phyloP scores from a whole-genome alignment of 164 flowering plant species.

The Macadamia tetraphylla region DNA sequence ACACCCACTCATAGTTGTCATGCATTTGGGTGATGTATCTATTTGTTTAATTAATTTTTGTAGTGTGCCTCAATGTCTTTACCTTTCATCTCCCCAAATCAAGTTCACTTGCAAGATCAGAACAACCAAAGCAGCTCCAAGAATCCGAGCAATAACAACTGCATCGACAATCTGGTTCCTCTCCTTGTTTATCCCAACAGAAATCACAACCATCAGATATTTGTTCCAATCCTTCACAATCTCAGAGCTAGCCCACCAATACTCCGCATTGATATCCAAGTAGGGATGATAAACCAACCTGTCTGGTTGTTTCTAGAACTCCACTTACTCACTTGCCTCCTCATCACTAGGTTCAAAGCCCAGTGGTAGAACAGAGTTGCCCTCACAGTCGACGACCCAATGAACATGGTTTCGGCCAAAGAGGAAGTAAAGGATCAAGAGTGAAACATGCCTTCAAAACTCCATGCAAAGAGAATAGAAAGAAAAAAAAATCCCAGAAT shows the following conservation, averaged over 20 bases:
- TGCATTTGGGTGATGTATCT: no score
- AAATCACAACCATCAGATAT: slow-evolving; percentile 83
- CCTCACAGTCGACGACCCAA: slow-evolving; percentile 16
- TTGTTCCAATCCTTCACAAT: slow-evolving; percentile 49
- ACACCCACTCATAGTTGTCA: no score
- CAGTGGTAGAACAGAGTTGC: slow-evolving; percentile 5
- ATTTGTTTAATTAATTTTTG: no score
- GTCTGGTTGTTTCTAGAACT: slow-evolving; percentile 87
- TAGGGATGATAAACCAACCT: slow-evolving; percentile 77
- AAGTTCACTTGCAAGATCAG: slow-evolving; percentile 92
- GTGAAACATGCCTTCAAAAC: slow-evolving; percentile 38
- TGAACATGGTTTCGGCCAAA: slow-evolving; percentile 43
- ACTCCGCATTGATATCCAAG: slow-evolving; percentile 56
- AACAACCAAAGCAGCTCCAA: slow-evolving; percentile 88
- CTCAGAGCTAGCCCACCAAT: slow-evolving; percentile 30
- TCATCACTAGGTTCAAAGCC: neutral
- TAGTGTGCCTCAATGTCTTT: neutral
- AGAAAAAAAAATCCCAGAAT: slow-evolving; percentile 35
- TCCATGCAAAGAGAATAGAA: slow-evolving; percentile 44
- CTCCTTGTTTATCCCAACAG: slow-evolving; percentile 97
- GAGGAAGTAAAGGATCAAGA: slow-evolving; percentile 38
- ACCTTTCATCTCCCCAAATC: slow-evolving; percentile 98
- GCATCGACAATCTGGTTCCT: slow-evolving; percentile 98
- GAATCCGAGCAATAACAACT: slow-evolving; percentile 89
- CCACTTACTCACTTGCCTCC: slow-evolving; percentile 18